Percentiles rank a stretch among this genome's conserved stretches.
These are phyloP conservation scores for Craspedostauros australis DNA, from an alignment of 108 stramenopile species.

Conservation along the genomic window DNA sequence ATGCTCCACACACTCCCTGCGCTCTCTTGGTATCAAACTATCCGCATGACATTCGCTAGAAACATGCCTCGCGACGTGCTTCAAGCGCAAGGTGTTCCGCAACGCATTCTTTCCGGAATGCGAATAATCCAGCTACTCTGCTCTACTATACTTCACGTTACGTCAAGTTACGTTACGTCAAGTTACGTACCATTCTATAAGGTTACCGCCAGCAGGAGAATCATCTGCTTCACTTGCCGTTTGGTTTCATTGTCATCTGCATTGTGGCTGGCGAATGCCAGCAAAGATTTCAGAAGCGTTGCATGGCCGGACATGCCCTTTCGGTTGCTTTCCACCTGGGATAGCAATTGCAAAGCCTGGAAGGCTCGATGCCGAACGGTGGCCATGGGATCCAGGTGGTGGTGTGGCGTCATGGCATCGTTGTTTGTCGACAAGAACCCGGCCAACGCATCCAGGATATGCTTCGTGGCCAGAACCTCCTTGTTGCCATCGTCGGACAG, in stretches of 20 bases:
- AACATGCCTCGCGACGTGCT: conserved; percentile 81
- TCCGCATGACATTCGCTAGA: too few relatives aligned
- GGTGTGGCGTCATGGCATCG: too few relatives aligned
- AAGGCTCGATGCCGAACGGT: too few relatives aligned
- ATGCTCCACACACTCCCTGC: too few relatives aligned
- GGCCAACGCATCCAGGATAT: conserved; percentile 17
- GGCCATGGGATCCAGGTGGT: too few relatives aligned
- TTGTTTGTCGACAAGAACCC: too few relatives aligned
- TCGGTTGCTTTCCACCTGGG: too few relatives aligned
- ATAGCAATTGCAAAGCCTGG: too few relatives aligned
- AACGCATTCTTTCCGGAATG: conserved; percentile 79
- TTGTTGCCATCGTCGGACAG: conserved; percentile 17
- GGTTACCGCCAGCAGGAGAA: conserved; percentile 36
- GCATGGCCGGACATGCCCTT: conserved; percentile 18
- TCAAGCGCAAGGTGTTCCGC: conserved; percentile 82
- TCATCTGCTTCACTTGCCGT: conserved; percentile 28
- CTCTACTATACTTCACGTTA: not conserved
- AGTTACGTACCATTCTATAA: conserved; percentile 1
- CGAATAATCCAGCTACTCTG: conserved; percentile 8
- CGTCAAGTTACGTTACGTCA: not conserved
- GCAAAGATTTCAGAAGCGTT: conserved; percentile 23
- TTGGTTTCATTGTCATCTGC: conserved; percentile 14
- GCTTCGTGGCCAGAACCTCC: conserved; percentile 2
- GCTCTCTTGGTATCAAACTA: too few relatives aligned
- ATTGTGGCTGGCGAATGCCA: conserved; percentile 24